A percentile compares a stretch with the other conserved stretches of the same genome.
Evolutionary conservation across 2,329 filamentous ascomycete species (phyloP).

Genomic region (Arthrobotrys musiformis): DNA sequence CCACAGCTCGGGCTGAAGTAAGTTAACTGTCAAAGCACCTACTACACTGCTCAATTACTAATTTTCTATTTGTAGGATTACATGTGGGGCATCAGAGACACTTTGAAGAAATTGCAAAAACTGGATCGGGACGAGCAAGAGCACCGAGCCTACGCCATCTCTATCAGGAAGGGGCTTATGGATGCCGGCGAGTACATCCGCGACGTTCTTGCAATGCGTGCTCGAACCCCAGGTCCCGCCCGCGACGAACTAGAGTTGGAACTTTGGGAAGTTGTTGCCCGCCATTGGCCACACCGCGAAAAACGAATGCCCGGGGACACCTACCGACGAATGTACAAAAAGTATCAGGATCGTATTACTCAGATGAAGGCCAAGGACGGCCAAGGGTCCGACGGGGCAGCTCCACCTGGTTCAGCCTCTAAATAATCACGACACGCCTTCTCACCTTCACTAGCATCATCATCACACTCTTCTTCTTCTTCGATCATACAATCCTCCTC

Average conservation of each 20-base stretch:
- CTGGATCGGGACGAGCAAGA: constrained; percentile 39
- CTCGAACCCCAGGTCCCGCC: constrained; percentile 6
- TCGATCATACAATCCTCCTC: background rate
- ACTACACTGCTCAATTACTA: background rate
- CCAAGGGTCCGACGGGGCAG: constrained; percentile 15
- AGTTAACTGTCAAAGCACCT: background rate
- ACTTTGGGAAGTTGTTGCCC: constrained; percentile 52
- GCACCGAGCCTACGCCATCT: constrained; percentile 24
- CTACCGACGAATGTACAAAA: constrained; percentile 41
- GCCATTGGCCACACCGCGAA: constrained; percentile 47
- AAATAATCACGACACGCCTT: background rate
- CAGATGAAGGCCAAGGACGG: constrained; percentile 47
- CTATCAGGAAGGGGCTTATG: constrained; percentile 53
- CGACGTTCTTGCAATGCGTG: constrained; percentile 39
- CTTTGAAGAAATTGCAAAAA: constrained; percentile 34
- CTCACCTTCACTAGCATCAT: background rate
- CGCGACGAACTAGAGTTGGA: constrained; percentile 35
- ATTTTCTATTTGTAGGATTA: constrained; percentile 31
- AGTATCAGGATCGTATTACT: constrained; percentile 40
- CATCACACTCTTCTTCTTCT: background rate
- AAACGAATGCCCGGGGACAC: constrained; percentile 36
- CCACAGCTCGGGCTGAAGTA: constrained; percentile 47
- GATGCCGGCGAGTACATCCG: constrained; percentile 36
- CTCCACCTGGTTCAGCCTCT: constrained; percentile 7
- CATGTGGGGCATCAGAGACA: constrained; percentile 38